Evolutionary conservation across 2,329 filamentous ascomycete species (phyloP).

Genomic region (Talaromyces sp.): DNA sequence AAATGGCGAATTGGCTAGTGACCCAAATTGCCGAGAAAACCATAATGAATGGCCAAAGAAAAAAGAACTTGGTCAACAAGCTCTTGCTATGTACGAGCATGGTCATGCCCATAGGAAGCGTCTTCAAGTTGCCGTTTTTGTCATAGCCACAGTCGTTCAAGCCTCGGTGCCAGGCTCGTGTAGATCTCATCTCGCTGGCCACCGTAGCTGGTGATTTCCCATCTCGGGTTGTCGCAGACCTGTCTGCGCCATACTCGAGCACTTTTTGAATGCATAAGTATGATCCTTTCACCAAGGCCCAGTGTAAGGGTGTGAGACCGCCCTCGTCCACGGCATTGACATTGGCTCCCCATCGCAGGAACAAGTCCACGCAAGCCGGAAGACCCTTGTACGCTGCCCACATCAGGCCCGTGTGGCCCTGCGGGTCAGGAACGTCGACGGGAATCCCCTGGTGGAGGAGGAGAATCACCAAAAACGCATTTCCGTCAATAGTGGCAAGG

Average conservation of each 20-base stretch:
- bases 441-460: slow-evolving; percentile 93
- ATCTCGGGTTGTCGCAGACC: slow-evolving; percentile 80
- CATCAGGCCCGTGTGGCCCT: slow-evolving; percentile 93
- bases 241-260: slow-evolving; percentile 89
- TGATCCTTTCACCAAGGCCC: slow-evolving; percentile 91
- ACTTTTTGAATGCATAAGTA: slow-evolving; percentile 86
- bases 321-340: slow-evolving; percentile 86
- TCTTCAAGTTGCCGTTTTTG: slow-evolving; percentile 65
- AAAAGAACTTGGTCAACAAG: slow-evolving; percentile 81
- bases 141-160: slow-evolving; percentile 80
- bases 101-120: slow-evolving; percentile 66
- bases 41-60: slow-evolving; percentile 78
- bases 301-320: slow-evolving; percentile 90
- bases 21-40: slow-evolving; percentile 66
- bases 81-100: slow-evolving; percentile 67
- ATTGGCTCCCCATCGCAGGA: slow-evolving; percentile 90
- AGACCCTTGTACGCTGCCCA: slow-evolving; percentile 99
- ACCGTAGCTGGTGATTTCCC: slow-evolving; percentile 86
- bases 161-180: slow-evolving; percentile 73
- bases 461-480: slow-evolving; percentile 80
- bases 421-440: slow-evolving; percentile 82
- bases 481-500: slow-evolving; percentile 94
- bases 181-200: slow-evolving; percentile 84
- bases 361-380: slow-evolving; percentile 83
- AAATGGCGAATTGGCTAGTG: slow-evolving; percentile 67